Evolutionary conservation across 257 asterid species (phyloP), one percentile per base, ranked within the genome.

Genomic region (Eustoma russellianum): DNA sequence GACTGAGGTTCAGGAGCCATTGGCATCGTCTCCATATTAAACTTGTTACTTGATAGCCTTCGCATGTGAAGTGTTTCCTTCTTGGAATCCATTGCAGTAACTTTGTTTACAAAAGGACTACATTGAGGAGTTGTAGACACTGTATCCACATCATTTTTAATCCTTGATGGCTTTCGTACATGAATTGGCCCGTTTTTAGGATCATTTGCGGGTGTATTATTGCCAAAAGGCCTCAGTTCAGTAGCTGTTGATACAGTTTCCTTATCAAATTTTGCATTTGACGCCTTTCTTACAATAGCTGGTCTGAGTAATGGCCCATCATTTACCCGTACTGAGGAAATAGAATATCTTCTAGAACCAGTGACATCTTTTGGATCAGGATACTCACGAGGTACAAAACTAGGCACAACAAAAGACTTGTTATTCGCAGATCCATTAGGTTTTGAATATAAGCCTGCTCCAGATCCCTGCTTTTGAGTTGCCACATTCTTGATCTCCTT

Each of bases 351-450:
- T 75, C 91, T 78, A 55, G 89, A 78, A 55, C 69, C 76, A 56
- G 75, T 60, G 16, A 60, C 45, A 57, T 70, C 78, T 59, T 74
- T 90, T 55, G 77, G 78, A 61, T 70, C 74, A 19, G 74, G 74
- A 67, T 60, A 66, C 51, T 85, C 97, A 65, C 83, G 88, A 59
- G 95, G 93, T 53, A 81, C 77, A 46, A 82, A 74, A 65, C 53
- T 77, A 49, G 95, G 96, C 70, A 76, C 74, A 52, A 73, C 57
- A 47, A 75, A 71, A 74, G 95, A 72, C 70, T 82, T 77, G 65
- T 66, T 74, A 66, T 53, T 55, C 38, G 72, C 64, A n/a, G 73
- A 65, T 44, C 48, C 64, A 48, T 57, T 73, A 69, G 67, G 47
- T 66, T 82, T 85, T 71, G 78, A 74, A 18, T 70, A 77, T 56